Evolutionary conservation across 257 asterid species (phyloP).

Genomic region (Solanum infundibuliforme): DNA sequence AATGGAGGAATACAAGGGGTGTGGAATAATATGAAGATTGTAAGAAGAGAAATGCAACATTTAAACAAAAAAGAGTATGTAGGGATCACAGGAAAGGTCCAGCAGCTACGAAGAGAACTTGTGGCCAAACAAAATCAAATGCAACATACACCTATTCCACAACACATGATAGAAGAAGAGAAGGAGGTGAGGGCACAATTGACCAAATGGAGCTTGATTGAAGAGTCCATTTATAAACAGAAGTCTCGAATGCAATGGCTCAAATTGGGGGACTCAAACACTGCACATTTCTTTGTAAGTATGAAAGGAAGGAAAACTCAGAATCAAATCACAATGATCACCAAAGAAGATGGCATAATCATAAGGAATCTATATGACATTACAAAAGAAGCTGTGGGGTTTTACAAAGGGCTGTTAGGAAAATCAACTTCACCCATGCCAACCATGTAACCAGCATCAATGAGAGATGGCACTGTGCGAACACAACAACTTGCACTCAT

Average conservation of each 20-base stretch:
- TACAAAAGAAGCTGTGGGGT: not conserved
- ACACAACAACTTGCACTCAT: too few relatives aligned
- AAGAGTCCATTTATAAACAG: too few relatives aligned
- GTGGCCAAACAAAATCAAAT: not conserved
- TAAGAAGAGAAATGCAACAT: not conserved
- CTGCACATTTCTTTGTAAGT: too few relatives aligned
- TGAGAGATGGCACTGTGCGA: not conserved
- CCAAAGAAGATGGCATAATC: too few relatives aligned
- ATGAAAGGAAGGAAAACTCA: too few relatives aligned
- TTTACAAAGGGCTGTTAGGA: too few relatives aligned
- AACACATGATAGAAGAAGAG: not conserved
- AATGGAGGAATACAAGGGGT: not conserved
- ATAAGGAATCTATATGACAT: not conserved
- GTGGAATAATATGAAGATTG: too few relatives aligned
- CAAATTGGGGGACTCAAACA: too few relatives aligned
- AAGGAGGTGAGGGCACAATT: not conserved
- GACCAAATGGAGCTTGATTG: not conserved
- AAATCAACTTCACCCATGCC: not conserved
- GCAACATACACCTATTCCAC: not conserved
- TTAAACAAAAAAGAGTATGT: too few relatives aligned
- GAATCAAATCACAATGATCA: too few relatives aligned
- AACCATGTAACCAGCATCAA: not conserved
- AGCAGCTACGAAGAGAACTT: not conserved
- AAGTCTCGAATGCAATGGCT: too few relatives aligned
- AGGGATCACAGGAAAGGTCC: not conserved